phyloP scores from a whole-genome alignment of 345 rosid species.

The Eutrema heterophyllum region DNA sequence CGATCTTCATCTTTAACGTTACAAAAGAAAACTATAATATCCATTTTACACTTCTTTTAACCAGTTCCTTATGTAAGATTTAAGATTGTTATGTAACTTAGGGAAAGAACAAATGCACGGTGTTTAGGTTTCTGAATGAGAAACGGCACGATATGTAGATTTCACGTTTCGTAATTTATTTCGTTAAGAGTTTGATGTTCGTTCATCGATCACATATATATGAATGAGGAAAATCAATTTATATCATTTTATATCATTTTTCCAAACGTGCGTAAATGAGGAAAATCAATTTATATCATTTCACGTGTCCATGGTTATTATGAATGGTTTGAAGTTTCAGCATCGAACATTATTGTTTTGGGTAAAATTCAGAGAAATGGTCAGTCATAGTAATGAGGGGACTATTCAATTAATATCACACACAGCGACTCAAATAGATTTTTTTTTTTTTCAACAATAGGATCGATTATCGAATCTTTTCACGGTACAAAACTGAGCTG shows the following conservation, averaged over 20 bases:
- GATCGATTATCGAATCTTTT: neutral
- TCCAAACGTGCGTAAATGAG: neutral
- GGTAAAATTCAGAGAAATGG: neutral
- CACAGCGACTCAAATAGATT: neutral
- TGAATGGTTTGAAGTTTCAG: neutral
- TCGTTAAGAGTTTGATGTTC: neutral
- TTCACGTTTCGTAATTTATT: neutral
- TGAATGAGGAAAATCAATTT: neutral
- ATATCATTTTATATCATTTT: neutral
- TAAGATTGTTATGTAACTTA: neutral
- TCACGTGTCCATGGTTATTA: conserved; percentile 1
- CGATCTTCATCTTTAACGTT: conserved; percentile 34
- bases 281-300: conserved; percentile 4
- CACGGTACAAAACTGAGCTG: neutral
- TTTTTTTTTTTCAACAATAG: neutral
- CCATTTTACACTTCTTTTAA: neutral
- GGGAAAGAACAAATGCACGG: neutral
- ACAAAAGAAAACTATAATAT: neutral
- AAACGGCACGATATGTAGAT: conserved; percentile 5
- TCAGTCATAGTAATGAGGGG: neutral
- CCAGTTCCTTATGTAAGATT: neutral
- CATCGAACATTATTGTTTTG: neutral
- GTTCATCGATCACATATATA: neutral
- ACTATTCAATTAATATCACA: neutral
- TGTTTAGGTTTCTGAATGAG: neutral